These are phyloP conservation scores for Phialophora tarda DNA, from an alignment of 2,329 filamentous ascomycete genomes.

Conservation along the genomic window DNA sequence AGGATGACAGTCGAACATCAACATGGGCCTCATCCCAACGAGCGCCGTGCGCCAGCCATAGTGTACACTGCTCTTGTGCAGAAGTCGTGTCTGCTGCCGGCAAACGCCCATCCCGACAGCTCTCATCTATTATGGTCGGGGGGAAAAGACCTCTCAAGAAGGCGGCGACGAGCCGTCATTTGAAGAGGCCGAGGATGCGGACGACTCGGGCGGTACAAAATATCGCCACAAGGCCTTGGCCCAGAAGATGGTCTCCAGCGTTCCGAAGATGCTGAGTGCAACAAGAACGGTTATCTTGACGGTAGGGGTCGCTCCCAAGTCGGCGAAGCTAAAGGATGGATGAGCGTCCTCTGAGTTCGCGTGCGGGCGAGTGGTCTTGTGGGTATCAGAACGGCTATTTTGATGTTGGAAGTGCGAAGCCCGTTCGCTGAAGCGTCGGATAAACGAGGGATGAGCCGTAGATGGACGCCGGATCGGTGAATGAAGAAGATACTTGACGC, in stretches of 20 bases:
- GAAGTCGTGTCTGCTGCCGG: neutral
- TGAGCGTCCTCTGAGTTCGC: conserved; percentile 5
- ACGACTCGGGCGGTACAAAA: conserved; percentile 9
- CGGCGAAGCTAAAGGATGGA: conserved; percentile 25
- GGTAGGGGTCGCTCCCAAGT: conserved; percentile 36
- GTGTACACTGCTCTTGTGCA: neutral
- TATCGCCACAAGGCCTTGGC: conserved; percentile 36
- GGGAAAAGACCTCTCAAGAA: neutral
- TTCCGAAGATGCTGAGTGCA: conserved; percentile 36
- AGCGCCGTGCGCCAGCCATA: neutral
- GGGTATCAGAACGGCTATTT: neutral
- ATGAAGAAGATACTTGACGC: neutral
- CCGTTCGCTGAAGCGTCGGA: neutral
- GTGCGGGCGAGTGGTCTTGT: neutral
- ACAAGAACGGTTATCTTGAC: conserved; percentile 38
- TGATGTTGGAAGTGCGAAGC: neutral
- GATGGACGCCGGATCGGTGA: neutral
- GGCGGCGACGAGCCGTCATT: neutral
- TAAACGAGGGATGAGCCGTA: neutral
- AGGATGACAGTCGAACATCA: neutral
- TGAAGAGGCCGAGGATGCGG: neutral
- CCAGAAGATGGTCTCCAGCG: conserved; percentile 40
- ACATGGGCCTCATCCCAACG: neutral
- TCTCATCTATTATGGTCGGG: neutral
- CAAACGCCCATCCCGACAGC: neutral